phyloP scores from a whole-genome alignment of 139 green algal genomes.

The Gonium pectorale region DNA sequence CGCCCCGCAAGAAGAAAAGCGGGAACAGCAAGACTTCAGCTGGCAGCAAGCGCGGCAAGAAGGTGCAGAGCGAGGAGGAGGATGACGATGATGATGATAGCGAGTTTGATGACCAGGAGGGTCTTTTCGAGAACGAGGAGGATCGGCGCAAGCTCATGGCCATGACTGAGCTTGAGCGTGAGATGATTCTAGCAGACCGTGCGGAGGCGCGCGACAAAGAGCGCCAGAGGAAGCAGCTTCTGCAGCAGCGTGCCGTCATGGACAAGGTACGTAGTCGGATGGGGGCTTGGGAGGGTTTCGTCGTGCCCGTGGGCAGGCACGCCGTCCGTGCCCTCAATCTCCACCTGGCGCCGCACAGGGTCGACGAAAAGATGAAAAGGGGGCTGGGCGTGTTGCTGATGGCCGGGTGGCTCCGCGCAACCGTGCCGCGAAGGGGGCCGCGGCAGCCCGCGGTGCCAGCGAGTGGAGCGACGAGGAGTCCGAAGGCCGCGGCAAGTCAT shows the following conservation, averaged over 20 bases:
- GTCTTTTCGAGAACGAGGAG: constrained; percentile 74
- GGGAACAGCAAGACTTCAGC: neutral
- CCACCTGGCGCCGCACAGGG: too few species aligned
- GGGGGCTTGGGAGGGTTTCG: too few species aligned
- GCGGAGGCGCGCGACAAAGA: constrained; percentile 60
- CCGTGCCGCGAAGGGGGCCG: neutral
- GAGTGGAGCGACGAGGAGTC: constrained; percentile 33
- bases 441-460: neutral
- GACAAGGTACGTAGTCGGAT: constrained; percentile 37
- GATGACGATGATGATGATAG: constrained; percentile 57
- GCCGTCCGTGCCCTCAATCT: too few species aligned
- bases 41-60: constrained; percentile 3
- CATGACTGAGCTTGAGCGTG: constrained; percentile 75
- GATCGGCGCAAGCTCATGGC: constrained; percentile 61
- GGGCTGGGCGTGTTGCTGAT: neutral
- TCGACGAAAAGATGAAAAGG: neutral
- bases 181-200: constrained; percentile 75
- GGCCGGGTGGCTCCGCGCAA: neutral
- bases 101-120: constrained; percentile 53
- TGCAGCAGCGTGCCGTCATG: constrained; percentile 29
- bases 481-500: neutral
- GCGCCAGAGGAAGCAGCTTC: constrained; percentile 56
- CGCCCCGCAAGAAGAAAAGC: constrained; percentile 9
- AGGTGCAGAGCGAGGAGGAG: constrained; percentile 36
- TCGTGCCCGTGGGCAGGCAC: too few species aligned